Percentiles rank a stretch among this genome's conserved stretches.
Conservation (phyloP, 495 filamentous ascomycete genomes). For the Staphylotrichum longicolle region DNA sequence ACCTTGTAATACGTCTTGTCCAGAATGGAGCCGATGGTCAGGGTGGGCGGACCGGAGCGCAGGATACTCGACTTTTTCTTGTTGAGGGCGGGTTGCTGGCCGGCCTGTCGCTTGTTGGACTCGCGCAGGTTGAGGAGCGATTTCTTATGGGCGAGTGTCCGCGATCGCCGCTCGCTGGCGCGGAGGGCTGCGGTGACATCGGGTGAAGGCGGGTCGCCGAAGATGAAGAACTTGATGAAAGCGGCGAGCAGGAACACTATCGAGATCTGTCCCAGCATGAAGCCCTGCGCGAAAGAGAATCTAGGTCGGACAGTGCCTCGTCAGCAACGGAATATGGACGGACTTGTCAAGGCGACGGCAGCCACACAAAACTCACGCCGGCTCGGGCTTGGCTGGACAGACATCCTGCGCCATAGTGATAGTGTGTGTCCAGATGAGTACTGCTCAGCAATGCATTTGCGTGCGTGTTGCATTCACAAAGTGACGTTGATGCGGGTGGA, state of each 20-base stretch:
- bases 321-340: not conserved
- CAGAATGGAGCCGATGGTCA: slow-evolving; percentile 85
- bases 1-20: slow-evolving; percentile 98
- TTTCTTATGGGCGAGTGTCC: slow-evolving; percentile 64
- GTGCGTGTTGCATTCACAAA: not conserved
- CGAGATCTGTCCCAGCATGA: slow-evolving; percentile 89
- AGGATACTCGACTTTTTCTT: slow-evolving; percentile 76
- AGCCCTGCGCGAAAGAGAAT: slow-evolving; percentile 87
- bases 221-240: slow-evolving; percentile 99
- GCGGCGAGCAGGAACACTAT: slow-evolving; percentile 83
- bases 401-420: slow-evolving; percentile 37
- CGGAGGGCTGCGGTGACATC: slow-evolving; percentile 67
- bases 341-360: not conserved
- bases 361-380: slow-evolving; percentile 39
- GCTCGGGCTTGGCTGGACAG: slow-evolving; percentile 46
- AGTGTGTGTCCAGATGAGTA: no score
- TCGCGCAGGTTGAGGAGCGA: slow-evolving; percentile 59
- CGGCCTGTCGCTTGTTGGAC: slow-evolving; percentile 35
- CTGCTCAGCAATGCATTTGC: no score
- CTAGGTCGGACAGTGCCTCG: slow-evolving; percentile 40
- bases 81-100: slow-evolving; percentile 49
- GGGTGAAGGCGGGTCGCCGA: slow-evolving; percentile 84
- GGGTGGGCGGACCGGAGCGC: slow-evolving; percentile 56
- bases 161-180: slow-evolving; percentile 63
- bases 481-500: not conserved